Evolutionary conservation across 257 asterid genomes (phyloP).

Genomic region (Misopates orontium): DNA sequence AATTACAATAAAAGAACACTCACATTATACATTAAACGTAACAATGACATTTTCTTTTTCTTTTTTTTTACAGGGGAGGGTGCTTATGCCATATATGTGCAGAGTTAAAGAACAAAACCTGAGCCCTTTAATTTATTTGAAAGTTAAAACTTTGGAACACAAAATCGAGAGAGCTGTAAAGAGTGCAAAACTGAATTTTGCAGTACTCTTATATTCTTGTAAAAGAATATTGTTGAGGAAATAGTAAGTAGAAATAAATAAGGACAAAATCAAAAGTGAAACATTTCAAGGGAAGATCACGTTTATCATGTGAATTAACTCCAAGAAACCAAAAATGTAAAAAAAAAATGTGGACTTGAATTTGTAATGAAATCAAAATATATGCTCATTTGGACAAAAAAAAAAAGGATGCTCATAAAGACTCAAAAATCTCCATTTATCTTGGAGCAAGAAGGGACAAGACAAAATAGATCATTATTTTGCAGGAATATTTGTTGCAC

Average conservation of each 20-base stretch:
- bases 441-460: slow-evolving; percentile 8
- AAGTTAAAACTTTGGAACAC: no score
- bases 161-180: slow-evolving; percentile 19
- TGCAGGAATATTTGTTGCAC: not conserved
- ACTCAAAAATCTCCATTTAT: slow-evolving; percentile 17
- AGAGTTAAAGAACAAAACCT: slow-evolving; percentile 3
- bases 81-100: slow-evolving; percentile 32
- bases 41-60: not conserved
- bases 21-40: slow-evolving; percentile 3
- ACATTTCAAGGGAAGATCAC: not conserved
- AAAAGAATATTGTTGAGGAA: slow-evolving; percentile 14
- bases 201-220: slow-evolving; percentile 14
- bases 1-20: slow-evolving; percentile 29
- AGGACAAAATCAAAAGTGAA: not conserved
- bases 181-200: not conserved
- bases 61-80: no score
- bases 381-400: not conserved
- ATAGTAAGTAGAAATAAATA: slow-evolving; percentile 14
- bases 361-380: not conserved
- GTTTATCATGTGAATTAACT: not conserved
- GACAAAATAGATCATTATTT: not conserved
- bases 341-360: not conserved
- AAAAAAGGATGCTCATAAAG: slow-evolving; percentile 1
- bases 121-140: not conserved
- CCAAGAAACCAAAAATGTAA: not conserved